These are phyloP conservation scores for Sarcodon sp. DNA, from an alignment of 768 basidiomycete species.

Conservation along the genomic window DNA sequence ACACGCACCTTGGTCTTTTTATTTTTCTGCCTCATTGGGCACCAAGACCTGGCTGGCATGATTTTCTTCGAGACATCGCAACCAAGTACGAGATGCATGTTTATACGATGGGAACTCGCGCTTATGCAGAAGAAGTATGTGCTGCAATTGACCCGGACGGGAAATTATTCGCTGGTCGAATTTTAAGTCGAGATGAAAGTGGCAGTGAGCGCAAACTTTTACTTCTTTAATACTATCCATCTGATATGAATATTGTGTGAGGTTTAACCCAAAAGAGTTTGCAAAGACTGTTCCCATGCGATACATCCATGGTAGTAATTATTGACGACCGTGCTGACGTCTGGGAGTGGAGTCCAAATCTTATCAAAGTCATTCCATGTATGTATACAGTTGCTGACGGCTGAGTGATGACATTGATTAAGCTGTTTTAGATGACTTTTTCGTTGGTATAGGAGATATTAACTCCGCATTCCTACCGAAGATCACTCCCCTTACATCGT, in stretches of 20 bases:
- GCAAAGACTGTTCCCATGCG: constrained; percentile 87
- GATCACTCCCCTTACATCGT: constrained; percentile 37
- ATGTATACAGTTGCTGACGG: constrained; percentile 16
- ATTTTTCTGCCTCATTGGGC: background rate
- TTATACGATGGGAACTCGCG: constrained; percentile 98
- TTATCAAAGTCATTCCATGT: constrained; percentile 97
- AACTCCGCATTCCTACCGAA: constrained; percentile 91
- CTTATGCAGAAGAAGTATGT: constrained; percentile 94
- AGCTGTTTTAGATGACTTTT: constrained; percentile 74
- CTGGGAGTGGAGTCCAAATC: constrained; percentile 96
- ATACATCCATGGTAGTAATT: constrained; percentile 97
- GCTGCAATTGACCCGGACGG: constrained; percentile 86
- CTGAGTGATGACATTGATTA: background rate
- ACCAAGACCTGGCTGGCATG: constrained; percentile 65
- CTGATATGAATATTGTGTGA: constrained; percentile 14
- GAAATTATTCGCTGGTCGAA: constrained; percentile 73
- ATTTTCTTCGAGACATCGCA: constrained; percentile 63
- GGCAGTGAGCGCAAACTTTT: constrained; percentile 54
- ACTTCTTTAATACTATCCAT: too few species aligned
- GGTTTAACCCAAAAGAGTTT: constrained; percentile 88
- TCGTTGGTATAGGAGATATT: constrained; percentile 96
- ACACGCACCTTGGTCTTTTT: background rate
- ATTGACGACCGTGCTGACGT: constrained; percentile 98
- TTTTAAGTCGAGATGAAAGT: constrained; percentile 91
- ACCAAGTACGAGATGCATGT: constrained; percentile 96